Evolutionary conservation across 1,284 basidiomycete genomes (phyloP).

Genomic region (Boletus calvinii): DNA sequence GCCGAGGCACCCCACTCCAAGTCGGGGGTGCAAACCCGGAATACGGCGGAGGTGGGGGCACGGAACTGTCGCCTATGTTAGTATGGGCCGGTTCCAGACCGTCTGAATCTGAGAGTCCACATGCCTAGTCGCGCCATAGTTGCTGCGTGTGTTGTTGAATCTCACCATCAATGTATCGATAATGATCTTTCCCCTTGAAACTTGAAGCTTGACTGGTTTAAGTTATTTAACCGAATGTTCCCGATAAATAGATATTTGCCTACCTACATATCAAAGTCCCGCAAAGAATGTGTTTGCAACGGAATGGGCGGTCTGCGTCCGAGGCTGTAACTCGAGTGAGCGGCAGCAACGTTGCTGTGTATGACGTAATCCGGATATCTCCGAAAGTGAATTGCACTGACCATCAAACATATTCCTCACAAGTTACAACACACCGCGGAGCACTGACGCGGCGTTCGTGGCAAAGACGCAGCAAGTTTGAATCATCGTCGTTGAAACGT

Average conservation of each 20-base stretch:
- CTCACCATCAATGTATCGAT: neutral
- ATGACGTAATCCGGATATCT: no score
- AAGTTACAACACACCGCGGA: no score
- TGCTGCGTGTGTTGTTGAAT: neutral
- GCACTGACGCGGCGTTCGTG: no score
- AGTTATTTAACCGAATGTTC: no score
- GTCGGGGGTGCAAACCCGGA: neutral
- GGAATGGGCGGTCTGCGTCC: neutral
- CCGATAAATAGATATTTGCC: neutral
- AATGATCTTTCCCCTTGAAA: neutral
- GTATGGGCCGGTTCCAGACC: neutral
- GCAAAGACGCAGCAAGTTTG: no score
- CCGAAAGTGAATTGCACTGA: no score
- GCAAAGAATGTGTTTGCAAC: neutral
- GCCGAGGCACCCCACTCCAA: neutral
- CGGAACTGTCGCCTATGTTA: conserved; percentile 1
- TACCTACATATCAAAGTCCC: neutral
- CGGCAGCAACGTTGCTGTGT: no score
- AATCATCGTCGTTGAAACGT: no score
- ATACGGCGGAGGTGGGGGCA: conserved; percentile 18
- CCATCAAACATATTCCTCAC: no score
- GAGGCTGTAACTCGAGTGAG: neutral
- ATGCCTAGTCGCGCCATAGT: conserved; percentile 20
- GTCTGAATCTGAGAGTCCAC: neutral
- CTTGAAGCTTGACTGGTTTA: no score